These are phyloP conservation scores for Atkinsonella texensis DNA, from an alignment of 2,329 filamentous ascomycete genomes.

Conservation along the genomic window DNA sequence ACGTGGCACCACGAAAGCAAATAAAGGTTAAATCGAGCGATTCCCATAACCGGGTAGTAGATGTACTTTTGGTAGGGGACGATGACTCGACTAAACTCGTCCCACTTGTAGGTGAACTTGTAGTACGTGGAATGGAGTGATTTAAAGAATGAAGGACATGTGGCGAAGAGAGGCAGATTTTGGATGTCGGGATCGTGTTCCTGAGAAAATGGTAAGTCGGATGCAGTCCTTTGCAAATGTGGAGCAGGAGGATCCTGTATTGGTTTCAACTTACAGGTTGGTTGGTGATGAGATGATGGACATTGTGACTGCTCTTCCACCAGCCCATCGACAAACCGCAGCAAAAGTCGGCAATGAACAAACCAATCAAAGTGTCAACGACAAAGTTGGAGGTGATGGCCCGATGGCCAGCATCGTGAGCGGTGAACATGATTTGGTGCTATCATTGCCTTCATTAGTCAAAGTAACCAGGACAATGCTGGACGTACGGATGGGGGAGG, in stretches of 20 bases:
- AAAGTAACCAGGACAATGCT: too few species aligned
- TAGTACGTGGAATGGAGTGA: slow-evolving; percentile 55
- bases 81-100: slow-evolving; percentile 45
- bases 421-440: slow-evolving; percentile 59
- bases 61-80: slow-evolving; percentile 52
- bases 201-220: slow-evolving; percentile 12
- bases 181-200: slow-evolving; percentile 50
- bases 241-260: too few species aligned
- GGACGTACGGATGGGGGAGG: not conserved
- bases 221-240: not conserved
- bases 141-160: slow-evolving; percentile 52
- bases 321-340: slow-evolving; percentile 55
- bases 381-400: slow-evolving; percentile 50
- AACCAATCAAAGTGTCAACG: slow-evolving; percentile 45
- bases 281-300: slow-evolving; percentile 57
- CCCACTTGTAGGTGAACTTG: slow-evolving; percentile 51
- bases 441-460: slow-evolving; percentile 15
- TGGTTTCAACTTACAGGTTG: slow-evolving; percentile 28
- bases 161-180: slow-evolving; percentile 58
- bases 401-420: slow-evolving; percentile 52
- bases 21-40: slow-evolving; percentile 65
- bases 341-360: slow-evolving; percentile 53
- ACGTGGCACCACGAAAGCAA: slow-evolving; percentile 55
- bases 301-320: slow-evolving; percentile 60
- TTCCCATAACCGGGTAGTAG: slow-evolving; percentile 55